Percentiles rank a stretch among this genome's conserved stretches.
Evolutionary conservation across 2,329 filamentous ascomycete species (phyloP).

Genomic region (Colletotrichum spinosum): DNA sequence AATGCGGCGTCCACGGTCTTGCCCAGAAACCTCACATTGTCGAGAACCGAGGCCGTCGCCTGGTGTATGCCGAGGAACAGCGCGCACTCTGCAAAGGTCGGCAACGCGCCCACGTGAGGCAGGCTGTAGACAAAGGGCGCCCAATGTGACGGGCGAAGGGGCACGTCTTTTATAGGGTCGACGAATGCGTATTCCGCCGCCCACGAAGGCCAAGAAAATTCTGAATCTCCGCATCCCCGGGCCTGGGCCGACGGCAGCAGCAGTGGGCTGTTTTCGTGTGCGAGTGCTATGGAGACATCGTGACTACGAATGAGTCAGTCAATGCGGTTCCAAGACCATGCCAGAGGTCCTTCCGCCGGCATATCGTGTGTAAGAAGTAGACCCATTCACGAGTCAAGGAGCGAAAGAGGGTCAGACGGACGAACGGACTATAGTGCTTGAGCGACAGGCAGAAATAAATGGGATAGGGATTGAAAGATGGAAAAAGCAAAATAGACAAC

Average conservation of each 20-base stretch:
- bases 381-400: conserved; percentile 34
- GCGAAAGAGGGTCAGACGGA: conserved; percentile 22
- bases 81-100: conserved; percentile 55
- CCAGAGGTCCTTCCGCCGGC: conserved; percentile 9
- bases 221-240: neutral
- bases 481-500: conserved; percentile 37
- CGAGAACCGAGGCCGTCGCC: conserved; percentile 61
- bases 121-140: conserved; percentile 52
- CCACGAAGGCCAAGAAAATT: conserved; percentile 3
- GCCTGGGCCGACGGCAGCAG: conserved; percentile 45
- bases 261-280: conserved; percentile 57
- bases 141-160: conserved; percentile 58
- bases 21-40: conserved; percentile 63
- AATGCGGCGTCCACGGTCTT: conserved; percentile 46
- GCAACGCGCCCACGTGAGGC: conserved; percentile 49
- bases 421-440: conserved; percentile 6
- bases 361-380: conserved; percentile 27
- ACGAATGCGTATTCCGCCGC: conserved; percentile 54
- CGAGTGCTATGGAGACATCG: conserved; percentile 60
- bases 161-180: conserved; percentile 49
- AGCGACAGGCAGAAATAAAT: conserved; percentile 30
- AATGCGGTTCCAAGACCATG: conserved; percentile 12
- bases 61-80: conserved; percentile 57
- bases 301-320: conserved; percentile 47
- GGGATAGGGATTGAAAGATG: conserved; percentile 7